Evolutionary conservation across 1,284 basidiomycete genomes (phyloP).

Genomic region (Ustilago xerochloae): DNA sequence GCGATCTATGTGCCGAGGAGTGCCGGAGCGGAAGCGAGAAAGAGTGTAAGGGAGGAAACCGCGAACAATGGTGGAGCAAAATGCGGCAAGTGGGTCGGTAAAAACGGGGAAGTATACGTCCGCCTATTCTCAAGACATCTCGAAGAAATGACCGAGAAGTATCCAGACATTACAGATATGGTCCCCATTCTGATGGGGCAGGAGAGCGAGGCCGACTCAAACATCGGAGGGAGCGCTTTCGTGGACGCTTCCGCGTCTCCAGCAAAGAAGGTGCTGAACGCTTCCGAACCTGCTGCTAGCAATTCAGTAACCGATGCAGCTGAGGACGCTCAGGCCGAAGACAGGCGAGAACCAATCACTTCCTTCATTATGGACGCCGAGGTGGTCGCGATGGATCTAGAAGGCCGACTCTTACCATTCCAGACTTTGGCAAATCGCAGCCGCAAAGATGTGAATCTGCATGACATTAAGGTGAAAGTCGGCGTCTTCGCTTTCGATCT

Average conservation of each 20-base stretch:
- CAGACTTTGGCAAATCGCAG: slow-evolving; percentile 59
- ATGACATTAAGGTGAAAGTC: slow-evolving; percentile 64
- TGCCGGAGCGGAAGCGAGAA: slow-evolving; percentile 35
- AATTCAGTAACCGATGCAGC: neutral
- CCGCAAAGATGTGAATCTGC: slow-evolving; percentile 62
- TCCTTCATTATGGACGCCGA: slow-evolving; percentile 88
- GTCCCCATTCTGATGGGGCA: slow-evolving; percentile 64
- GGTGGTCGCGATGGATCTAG: slow-evolving; percentile 70
- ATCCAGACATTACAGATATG: slow-evolving; percentile 81
- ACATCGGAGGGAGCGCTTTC: slow-evolving; percentile 13
- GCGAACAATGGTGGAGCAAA: slow-evolving; percentile 15
- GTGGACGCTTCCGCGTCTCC: neutral
- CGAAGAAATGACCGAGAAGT: slow-evolving; percentile 89
- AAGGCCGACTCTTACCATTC: slow-evolving; percentile 62
- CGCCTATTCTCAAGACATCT: slow-evolving; percentile 87
- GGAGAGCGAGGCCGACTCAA: slow-evolving; percentile 32
- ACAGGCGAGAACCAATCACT: slow-evolving; percentile 17
- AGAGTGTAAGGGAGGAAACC: slow-evolving; percentile 29
- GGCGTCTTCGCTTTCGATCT: slow-evolving; percentile 65
- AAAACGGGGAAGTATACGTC: slow-evolving; percentile 70
- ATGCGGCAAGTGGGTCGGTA: slow-evolving; percentile 60
- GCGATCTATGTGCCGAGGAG: slow-evolving; percentile 67
- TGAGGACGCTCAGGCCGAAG: neutral
- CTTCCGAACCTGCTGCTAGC: neutral
- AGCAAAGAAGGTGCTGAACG: neutral